Evolutionary conservation across 2,329 filamentous ascomycete species (phyloP), one percentile per base, ranked within the genome.

Genomic region (Escovopsis sp.): DNA sequence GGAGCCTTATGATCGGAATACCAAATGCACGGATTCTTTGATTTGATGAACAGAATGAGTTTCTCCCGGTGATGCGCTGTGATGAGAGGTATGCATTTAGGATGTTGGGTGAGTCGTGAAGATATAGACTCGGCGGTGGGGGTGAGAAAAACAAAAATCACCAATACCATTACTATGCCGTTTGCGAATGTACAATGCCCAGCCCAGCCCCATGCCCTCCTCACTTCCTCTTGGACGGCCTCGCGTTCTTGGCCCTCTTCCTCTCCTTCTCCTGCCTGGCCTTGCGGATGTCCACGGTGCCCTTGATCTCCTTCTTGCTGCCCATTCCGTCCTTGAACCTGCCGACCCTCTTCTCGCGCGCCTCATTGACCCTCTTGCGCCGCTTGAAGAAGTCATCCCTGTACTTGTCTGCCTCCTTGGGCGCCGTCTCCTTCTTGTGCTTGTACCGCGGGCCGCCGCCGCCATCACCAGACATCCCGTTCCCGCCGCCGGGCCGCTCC

Each of bases 391-490:
- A 98, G 64, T 98, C 89, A 60, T 89, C 87, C 47, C 91, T 75
- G 62, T 75, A 89, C 65, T 84, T 89, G 68, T 98, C 91, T 7
- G 91, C 87, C 53, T 85, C 78, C 71, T 95, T 96, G 48, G 93
- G 91, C 44, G 87, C 87, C 65, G 75, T 80, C 59, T 91, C 81
- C 61, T 80, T 76, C 64, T 82, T 89, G 67, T 98, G 91, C 68
- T 82, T 85, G 69, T 82, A 94, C 48, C 80, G 71, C 12, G 51
- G 50, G 19, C 62, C 64, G 7, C 54, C 54, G n/a, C 59, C 28
- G 10, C 28, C 28, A 1, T 1, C 28, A 30, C 28, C 28, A 6
- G 28, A 30, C 15, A 26, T 12, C 3, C 15, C 28, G 26, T 38
- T 38, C 35, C 43, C 45, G 15, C 46, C 44, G 42, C 53, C 47